Evolutionary conservation across 1,284 basidiomycete species (phyloP).

Genomic region (Microbotryum intermedium): DNA sequence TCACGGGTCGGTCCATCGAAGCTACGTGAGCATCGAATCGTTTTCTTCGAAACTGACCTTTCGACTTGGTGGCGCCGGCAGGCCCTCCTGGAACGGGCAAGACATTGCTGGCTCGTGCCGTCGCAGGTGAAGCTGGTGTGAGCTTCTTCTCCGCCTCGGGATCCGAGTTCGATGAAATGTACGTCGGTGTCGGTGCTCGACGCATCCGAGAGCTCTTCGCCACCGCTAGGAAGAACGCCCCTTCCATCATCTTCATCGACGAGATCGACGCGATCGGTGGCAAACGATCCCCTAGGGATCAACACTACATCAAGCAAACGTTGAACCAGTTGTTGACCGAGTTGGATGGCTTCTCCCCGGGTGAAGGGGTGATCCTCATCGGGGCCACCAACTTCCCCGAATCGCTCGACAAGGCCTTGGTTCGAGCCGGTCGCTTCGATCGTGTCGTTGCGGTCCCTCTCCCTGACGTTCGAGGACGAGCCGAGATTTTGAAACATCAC

Average conservation of each 20-base stretch:
- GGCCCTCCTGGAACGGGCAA: conserved; percentile 72
- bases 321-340: conserved; percentile 90
- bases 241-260: conserved; percentile 91
- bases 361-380: conserved; percentile 84
- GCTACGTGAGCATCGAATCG: neutral
- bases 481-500: conserved; percentile 81
- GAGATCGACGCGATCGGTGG: conserved; percentile 88
- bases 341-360: conserved; percentile 86
- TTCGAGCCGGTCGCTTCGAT: conserved; percentile 89
- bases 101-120: conserved; percentile 88
- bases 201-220: conserved; percentile 93
- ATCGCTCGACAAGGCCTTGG: conserved; percentile 70
- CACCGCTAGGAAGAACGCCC: conserved; percentile 86
- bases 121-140: conserved; percentile 94
- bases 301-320: conserved; percentile 52
- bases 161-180: conserved; percentile 94
- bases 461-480: conserved; percentile 70
- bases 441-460: conserved; percentile 79
- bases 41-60: neutral
- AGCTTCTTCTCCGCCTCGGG: conserved; percentile 66
- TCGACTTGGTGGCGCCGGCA: conserved; percentile 34
- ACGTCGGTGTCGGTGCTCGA: conserved; percentile 91
- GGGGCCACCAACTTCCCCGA: conserved; percentile 94
- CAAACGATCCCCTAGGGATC: conserved; percentile 63
- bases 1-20: conserved; percentile 63